These are phyloP conservation scores for Alternaria conjuncta DNA, from an alignment of 2,329 filamentous ascomycete species.

Conservation along the genomic window DNA sequence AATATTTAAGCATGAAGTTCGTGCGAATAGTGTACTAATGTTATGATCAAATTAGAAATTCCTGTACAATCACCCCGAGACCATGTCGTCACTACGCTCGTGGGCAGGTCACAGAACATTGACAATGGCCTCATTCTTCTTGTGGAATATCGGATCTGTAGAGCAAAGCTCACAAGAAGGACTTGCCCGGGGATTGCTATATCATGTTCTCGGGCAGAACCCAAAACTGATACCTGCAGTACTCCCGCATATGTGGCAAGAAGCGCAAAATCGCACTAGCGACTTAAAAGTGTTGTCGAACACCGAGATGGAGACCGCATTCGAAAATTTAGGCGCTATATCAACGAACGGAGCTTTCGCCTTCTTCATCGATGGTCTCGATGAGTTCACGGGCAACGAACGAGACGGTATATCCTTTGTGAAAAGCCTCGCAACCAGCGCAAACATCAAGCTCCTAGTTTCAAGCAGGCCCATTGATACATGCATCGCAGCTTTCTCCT, in stretches of 20 bases:
- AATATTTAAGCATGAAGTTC: too few relatives aligned
- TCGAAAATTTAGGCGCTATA: background rate
- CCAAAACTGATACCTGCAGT: background rate
- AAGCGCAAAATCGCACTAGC: background rate
- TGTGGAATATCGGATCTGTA: background rate
- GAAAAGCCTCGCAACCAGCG: background rate
- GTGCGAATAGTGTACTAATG: too few relatives aligned
- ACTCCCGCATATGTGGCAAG: background rate
- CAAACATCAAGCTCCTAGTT: background rate
- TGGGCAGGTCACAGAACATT: background rate
- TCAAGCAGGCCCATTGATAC: background rate
- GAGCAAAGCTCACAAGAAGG: background rate
- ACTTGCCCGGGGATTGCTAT: background rate
- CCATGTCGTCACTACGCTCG: background rate
- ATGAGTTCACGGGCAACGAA: background rate
- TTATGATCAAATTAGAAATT: background rate
- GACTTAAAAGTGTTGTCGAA: background rate
- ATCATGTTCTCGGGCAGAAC: background rate
- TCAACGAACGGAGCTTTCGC: background rate
- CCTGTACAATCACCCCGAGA: background rate
- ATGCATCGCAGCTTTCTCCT: background rate
- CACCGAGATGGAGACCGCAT: background rate
- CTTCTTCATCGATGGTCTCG: slow-evolving; percentile 3
- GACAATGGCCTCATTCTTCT: background rate
- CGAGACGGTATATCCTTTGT: background rate